phyloP scores from a whole-genome alignment of 306 rosid species.

The Urtica urens region DNA sequence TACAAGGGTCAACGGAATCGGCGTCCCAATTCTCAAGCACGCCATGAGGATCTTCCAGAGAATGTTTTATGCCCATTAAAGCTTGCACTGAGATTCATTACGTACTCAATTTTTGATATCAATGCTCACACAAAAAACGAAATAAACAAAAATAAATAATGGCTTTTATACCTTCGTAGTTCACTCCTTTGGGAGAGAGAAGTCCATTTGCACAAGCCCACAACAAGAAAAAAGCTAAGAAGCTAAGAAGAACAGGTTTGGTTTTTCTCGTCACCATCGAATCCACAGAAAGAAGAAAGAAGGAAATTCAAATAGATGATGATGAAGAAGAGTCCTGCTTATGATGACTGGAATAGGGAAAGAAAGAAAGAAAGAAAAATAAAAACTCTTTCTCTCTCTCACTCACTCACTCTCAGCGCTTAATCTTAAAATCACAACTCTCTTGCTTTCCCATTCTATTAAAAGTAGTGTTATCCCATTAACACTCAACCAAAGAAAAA shows the following conservation, averaged over 20 bases:
- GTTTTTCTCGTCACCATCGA: constrained; percentile 36
- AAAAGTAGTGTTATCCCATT: constrained; percentile 36
- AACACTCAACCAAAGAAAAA: constrained; percentile 18
- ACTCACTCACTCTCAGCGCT: constrained; percentile 20
- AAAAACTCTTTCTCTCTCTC: constrained; percentile 22
- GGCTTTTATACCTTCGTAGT: constrained; percentile 71
- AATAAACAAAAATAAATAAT: constrained; percentile 1
- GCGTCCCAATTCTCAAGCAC: constrained; percentile 91
- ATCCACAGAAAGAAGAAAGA: too few relatives aligned
- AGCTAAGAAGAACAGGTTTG: constrained; percentile 36
- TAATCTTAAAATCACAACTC: constrained; percentile 39
- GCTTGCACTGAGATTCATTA: constrained; percentile 63
- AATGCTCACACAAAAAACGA: constrained; percentile 5
- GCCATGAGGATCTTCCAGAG: constrained; percentile 81
- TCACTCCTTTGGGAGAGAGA: constrained; percentile 91
- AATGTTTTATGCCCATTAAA: constrained; percentile 61
- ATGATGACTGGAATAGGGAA: constrained; percentile 14
- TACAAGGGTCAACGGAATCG: constrained; percentile 98
- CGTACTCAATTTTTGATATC: constrained; percentile 1
- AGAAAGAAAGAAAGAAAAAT: constrained; percentile 9
- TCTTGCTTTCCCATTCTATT: constrained; percentile 39
- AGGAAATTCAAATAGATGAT: constrained; percentile 10
- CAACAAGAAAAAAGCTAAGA: constrained; percentile 35
- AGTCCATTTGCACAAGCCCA: constrained; percentile 47
- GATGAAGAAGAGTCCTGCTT: constrained; percentile 17